Percentiles rank a stretch among this genome's conserved stretches.
These are phyloP conservation scores for barley (Hordeum vulgare) DNA, from an alignment of 176 grass and related monocot species.

Conservation along the genomic window DNA sequence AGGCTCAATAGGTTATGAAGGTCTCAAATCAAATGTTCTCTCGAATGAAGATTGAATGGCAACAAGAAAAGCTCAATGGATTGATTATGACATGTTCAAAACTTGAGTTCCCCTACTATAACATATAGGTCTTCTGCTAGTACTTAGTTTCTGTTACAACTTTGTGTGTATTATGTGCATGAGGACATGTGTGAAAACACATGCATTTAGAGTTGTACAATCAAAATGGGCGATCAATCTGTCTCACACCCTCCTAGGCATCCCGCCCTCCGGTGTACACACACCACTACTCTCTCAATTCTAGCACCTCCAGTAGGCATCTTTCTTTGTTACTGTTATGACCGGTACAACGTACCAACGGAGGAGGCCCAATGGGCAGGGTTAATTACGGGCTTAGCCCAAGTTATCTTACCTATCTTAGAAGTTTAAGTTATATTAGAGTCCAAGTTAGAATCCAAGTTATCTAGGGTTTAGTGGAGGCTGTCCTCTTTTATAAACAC, in stretches of 20 bases:
- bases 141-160: not conserved
- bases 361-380: too few species aligned
- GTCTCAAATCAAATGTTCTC: not conserved
- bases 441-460: too few species aligned
- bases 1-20: conserved; percentile 31
- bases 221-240: not conserved
- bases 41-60: not conserved
- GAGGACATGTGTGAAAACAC: not conserved
- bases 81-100: not conserved
- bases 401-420: too few species aligned
- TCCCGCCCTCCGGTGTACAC: too few species aligned
- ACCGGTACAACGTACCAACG: too few species aligned
- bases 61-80: not conserved
- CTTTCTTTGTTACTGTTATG: too few species aligned
- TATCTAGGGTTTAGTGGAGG: too few species aligned
- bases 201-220: not conserved
- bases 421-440: too few species aligned
- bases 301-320: too few species aligned
- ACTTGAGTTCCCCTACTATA: not conserved
- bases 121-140: not conserved
- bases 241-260: not conserved
- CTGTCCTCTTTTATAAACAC: too few species aligned
- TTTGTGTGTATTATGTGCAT: not conserved
- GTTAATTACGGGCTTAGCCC: too few species aligned
- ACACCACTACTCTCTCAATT: not conserved